Base-by-base conservation (phyloP, 108 stramenopile genomes). In the Fistulifera solaris region DNA sequence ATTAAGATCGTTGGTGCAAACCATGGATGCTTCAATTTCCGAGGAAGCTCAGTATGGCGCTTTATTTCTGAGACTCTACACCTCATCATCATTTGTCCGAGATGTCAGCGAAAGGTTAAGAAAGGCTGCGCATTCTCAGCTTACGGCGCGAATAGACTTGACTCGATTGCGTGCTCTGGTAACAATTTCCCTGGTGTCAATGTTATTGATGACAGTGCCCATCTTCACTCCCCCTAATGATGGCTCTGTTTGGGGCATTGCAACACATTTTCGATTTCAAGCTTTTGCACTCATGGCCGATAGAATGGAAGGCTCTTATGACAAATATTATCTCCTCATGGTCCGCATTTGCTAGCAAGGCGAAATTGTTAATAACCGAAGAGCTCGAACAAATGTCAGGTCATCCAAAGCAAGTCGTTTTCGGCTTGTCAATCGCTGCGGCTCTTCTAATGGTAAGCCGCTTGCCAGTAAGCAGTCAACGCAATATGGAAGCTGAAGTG, bases 61-160 rank as follows among this genome's bases (percentile, higher is more conserved):
- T 52, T 71, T 91, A 15, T 91, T 80, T 59, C 54, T 91, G 19
- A 77, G 85, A 5, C 54, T 87, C 35, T 56, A 75, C 38, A 55
- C 83, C 17, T 65, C 78, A 0, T 44, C 57, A 21, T 71, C 82
- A 7, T 65, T 76, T 42, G 48, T 66, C 24, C 59, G 58, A 16
- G 54, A 55, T 42, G 31, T 83, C 16, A 56, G 72, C 0, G 40
- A 43, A 14, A 38, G 48, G 0, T 45, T 83, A 14, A 31, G 38
- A 3, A 44, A 64, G 43, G 71, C 74, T 10, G 68, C 77, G 11
- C 27, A 27, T 35, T 41, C 55, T 0, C 76, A 91, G 54, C 71
- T 68, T n/a, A 50, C 58, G 6, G 56, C 68, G 42, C 10, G 69
- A n/a, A 56, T 80, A 22, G 63, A 80, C 26, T 62, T 51, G 18